Conservation (phyloP, 306 rosid genomes). For the Begonia loranthoides region DNA sequence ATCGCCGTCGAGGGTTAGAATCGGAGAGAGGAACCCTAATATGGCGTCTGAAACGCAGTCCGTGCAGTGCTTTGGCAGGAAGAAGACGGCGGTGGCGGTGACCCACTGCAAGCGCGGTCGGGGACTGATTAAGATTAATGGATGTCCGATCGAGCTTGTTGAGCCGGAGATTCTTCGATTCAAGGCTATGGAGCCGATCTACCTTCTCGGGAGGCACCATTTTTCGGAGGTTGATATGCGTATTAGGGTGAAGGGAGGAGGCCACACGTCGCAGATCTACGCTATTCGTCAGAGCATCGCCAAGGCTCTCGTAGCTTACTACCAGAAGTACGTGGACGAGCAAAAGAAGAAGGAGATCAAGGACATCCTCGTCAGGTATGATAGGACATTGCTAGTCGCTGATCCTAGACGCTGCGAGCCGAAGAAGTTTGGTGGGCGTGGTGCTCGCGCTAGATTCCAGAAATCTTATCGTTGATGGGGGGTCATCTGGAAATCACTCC, state of each 20-base stretch:
- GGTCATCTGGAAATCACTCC: no score
- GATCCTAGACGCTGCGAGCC: conserved; percentile 89
- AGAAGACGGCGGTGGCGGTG: conserved; percentile 85
- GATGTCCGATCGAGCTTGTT: conserved; percentile 66
- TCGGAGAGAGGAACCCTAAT: conserved; percentile 10
- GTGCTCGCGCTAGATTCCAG: conserved; percentile 86
- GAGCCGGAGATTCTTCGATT: conserved; percentile 73
- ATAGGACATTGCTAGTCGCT: conserved; percentile 63
- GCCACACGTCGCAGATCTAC: conserved; percentile 76
- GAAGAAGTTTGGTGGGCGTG: conserved; percentile 90
- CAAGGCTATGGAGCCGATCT: conserved; percentile 77
- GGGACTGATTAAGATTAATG: conserved; percentile 75
- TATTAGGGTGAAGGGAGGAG: conserved; percentile 72
- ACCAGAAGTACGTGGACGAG: conserved; percentile 82
- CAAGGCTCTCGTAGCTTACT: conserved; percentile 62
- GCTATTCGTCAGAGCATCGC: conserved; percentile 82
- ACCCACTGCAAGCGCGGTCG: conserved; percentile 81
- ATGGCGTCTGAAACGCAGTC: conserved; percentile 27
- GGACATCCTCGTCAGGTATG: conserved; percentile 62
- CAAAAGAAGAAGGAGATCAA: conserved; percentile 91
- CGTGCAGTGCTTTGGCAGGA: conserved; percentile 82
- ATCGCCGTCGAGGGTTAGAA: conserved; percentile 9
- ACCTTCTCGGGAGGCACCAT: conserved; percentile 51
- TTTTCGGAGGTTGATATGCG: conserved; percentile 71
- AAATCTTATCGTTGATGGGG: conserved; percentile 66